Conservation (phyloP, 495 filamentous ascomycete genomes). For the Tetracladium marchalianum region DNA sequence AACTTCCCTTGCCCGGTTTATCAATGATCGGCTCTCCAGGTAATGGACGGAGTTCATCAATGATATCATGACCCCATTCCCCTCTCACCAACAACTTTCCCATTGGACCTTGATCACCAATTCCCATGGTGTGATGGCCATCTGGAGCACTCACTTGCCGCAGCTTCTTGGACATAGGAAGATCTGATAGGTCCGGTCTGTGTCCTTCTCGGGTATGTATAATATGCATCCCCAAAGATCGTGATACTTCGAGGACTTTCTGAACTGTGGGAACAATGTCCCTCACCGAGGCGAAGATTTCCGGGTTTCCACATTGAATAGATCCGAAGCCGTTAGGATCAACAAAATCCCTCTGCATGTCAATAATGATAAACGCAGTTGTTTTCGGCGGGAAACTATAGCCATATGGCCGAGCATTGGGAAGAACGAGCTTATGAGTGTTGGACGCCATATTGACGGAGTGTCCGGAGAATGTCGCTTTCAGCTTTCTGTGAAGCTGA, state of each 20-base stretch:
- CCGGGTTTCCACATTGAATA: constrained; percentile 18
- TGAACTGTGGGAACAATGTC: constrained; percentile 45
- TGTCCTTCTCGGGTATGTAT: constrained; percentile 64
- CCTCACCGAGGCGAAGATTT: constrained; percentile 30
- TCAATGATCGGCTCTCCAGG: constrained; percentile 54
- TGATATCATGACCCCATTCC: constrained; percentile 53
- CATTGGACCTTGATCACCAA: constrained; percentile 52
- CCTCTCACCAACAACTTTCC: constrained; percentile 58
- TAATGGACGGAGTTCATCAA: constrained; percentile 49
- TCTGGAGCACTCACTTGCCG: constrained; percentile 42
- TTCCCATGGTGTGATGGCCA: constrained; percentile 36
- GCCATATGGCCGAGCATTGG: constrained; percentile 28
- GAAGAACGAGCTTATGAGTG: constrained; percentile 20
- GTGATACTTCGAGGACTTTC: constrained; percentile 49
- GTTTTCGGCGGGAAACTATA: constrained; percentile 27
- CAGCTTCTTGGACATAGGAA: constrained; percentile 43
- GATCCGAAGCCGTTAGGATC: constrained; percentile 18
- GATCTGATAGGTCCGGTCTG: constrained; percentile 48
- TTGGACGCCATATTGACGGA: constrained; percentile 17
- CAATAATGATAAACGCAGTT: constrained; percentile 58
- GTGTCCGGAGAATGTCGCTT: background rate
- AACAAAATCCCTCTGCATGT: constrained; percentile 64
- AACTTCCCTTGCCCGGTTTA: constrained; percentile 44
- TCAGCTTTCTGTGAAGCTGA: too few relatives aligned
- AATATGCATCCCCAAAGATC: constrained; percentile 47